phyloP scores from a whole-genome alignment of 1,139 yeast genomes.

The Pichia sp. region DNA sequence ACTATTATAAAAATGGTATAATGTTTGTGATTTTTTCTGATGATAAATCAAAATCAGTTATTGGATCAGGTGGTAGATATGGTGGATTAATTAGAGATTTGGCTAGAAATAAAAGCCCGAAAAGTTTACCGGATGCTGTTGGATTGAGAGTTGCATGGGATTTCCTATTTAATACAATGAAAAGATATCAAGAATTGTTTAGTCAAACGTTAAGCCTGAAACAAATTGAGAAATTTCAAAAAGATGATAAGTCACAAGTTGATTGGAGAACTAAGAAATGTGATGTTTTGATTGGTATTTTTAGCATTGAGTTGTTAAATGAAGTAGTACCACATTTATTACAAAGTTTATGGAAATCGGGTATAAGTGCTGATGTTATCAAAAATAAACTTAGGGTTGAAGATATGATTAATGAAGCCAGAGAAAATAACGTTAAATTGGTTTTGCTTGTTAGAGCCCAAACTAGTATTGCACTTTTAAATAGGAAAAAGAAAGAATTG shows the following conservation, averaged over 20 bases:
- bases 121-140: conserved; percentile 53
- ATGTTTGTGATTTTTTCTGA: conserved; percentile 74
- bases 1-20: conserved; percentile 70
- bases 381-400: conserved; percentile 51
- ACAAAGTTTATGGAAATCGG: conserved; percentile 59
- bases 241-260: conserved; percentile 30
- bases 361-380: conserved; percentile 66
- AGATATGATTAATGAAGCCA: conserved; percentile 60
- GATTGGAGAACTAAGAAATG: conserved; percentile 55
- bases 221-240: conserved; percentile 28
- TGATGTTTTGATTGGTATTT: conserved; percentile 71
- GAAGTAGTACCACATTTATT: conserved; percentile 60
- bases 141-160: conserved; percentile 79
- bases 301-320: conserved; percentile 45
- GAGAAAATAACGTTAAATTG: conserved; percentile 66
- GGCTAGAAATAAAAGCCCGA: conserved; percentile 36
- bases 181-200: conserved; percentile 41
- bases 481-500: conserved; percentile 13
- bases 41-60: conserved; percentile 41
- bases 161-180: conserved; percentile 44
- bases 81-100: conserved; percentile 63
- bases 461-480: conserved; percentile 25
- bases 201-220: conserved; percentile 15
- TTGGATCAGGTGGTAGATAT: conserved; percentile 92
- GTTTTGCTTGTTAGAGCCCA: conserved; percentile 67